Evolutionary conservation across 441 rosid species (phyloP), one percentile per base, ranked within the genome.

Genomic region (Adansonia grandidieri): DNA sequence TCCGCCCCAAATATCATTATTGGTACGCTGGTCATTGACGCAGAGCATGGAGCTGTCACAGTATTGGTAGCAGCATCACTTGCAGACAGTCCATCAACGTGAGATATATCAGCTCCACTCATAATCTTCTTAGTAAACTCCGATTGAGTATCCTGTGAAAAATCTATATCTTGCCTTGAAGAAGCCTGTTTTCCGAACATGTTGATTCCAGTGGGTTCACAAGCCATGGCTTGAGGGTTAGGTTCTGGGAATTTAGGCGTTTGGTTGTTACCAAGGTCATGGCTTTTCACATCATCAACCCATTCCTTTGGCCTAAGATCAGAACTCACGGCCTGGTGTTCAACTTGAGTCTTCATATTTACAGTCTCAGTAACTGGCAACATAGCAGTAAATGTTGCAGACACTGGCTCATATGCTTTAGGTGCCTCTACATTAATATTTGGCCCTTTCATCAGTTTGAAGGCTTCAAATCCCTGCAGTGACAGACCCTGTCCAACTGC

Each of bases 91-190:
- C 77, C 77, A 76, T 78, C 73, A 15, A 50, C 22, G 42, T 73
- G 68, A 53, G 80, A 72, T 19, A 67, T 13, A 6, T 72, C 73
- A 20, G 77, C 82, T 72, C 79, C 87, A 32, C 47, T 60, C 48
- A 74, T 20, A 15, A 28, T 77, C 82, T 85, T 82, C 79, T 73
- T 77, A 32, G 81, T 82, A 82, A 75, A 81, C 84, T 86, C 89
- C 37, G 78, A 24, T 67, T 60, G 80, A 53, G 84, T 77, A 73
- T 72, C 82, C 60, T 82, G 79, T 0, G 63, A 54, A n/a, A 54
- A n/a, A 54, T 53, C 82, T 32, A 71, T 76, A 45, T 82, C 84
- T 79, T 80, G 85, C n/a, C 70, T 61, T 2, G 60, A 64, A 56
- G 80, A 77, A 77, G 56, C 80, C 65, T 61, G 65, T 61, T 61